These are phyloP conservation scores for Hirschioporus abietinus DNA, from an alignment of 768 basidiomycete species.

Conservation along the genomic window DNA sequence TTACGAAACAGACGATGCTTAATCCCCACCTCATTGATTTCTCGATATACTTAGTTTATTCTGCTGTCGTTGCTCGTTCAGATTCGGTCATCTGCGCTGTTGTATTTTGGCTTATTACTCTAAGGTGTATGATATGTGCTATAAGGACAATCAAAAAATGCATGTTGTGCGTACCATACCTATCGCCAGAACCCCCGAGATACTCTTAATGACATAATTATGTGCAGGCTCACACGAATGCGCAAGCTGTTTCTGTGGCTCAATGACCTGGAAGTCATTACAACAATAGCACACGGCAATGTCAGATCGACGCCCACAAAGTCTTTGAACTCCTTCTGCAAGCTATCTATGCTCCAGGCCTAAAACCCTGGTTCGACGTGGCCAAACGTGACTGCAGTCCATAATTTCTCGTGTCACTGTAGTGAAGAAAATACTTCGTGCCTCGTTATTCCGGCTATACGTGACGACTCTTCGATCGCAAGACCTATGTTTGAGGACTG, in stretches of 20 bases:
- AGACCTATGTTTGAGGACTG: too few species aligned
- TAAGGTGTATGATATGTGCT: background rate
- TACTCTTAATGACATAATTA: background rate
- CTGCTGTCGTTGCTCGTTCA: background rate
- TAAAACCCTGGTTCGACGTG: too few species aligned
- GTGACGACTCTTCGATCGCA: too few species aligned
- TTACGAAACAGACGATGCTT: background rate
- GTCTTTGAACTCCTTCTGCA: too few species aligned
- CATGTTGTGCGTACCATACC: background rate
- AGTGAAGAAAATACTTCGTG: too few species aligned
- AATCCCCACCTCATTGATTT: background rate
- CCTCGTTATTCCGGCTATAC: too few species aligned
- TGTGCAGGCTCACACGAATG: background rate
- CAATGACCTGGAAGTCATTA: background rate
- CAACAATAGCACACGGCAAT: background rate
- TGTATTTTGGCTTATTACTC: background rate
- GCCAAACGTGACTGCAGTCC: too few species aligned
- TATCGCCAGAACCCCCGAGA: background rate
- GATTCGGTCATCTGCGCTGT: background rate
- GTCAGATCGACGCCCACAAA: too few species aligned
- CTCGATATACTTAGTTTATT: background rate
- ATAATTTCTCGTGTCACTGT: too few species aligned
- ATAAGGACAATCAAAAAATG: background rate
- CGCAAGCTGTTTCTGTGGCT: background rate
- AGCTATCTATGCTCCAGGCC: too few species aligned